A percentile compares a stretch with the other conserved stretches of the same genome.
These are phyloP conservation scores for Citrullus colocynthis DNA, from an alignment of 306 rosid species.

Conservation along the genomic window DNA sequence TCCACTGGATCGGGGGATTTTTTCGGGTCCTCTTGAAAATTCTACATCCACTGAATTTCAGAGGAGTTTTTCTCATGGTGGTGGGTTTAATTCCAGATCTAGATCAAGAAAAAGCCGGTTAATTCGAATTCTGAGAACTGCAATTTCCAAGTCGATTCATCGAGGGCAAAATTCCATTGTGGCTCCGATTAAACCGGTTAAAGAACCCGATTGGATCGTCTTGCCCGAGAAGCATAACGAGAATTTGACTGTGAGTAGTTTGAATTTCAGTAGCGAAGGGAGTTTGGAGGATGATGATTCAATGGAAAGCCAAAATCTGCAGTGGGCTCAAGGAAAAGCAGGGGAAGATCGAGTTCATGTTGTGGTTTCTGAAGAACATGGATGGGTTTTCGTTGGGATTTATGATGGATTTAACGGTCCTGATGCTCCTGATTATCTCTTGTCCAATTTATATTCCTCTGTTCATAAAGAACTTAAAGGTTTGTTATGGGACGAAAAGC, in stretches of 20 bases:
- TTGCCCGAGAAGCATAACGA: constrained; percentile 53
- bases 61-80: constrained; percentile 81
- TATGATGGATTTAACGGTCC: constrained; percentile 97
- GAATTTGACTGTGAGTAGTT: constrained; percentile 60
- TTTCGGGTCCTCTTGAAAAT: constrained; percentile 79
- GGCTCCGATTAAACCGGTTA: constrained; percentile 53
- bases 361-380: constrained; percentile 91
- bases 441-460: constrained; percentile 53
- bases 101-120: constrained; percentile 43
- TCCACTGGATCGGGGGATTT: constrained; percentile 77
- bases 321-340: constrained; percentile 99
- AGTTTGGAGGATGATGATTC: constrained; percentile 86
- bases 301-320: constrained; percentile 67
- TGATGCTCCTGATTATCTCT: constrained; percentile 85
- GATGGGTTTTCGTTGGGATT: constrained; percentile 97
- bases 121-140: constrained; percentile 50
- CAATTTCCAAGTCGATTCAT: constrained; percentile 55
- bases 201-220: constrained; percentile 69
- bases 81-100: constrained; percentile 35
- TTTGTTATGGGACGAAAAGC: constrained; percentile 69
- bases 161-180: constrained; percentile 67
- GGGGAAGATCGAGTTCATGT: constrained; percentile 97
- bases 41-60: constrained; percentile 46
- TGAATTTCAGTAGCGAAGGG: constrained; percentile 84
- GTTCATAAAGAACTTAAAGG: constrained; percentile 88